These are phyloP conservation scores for Mucor velutinosus DNA, from an alignment of 371 early-diverging fungal genomes.

Conservation along the genomic window DNA sequence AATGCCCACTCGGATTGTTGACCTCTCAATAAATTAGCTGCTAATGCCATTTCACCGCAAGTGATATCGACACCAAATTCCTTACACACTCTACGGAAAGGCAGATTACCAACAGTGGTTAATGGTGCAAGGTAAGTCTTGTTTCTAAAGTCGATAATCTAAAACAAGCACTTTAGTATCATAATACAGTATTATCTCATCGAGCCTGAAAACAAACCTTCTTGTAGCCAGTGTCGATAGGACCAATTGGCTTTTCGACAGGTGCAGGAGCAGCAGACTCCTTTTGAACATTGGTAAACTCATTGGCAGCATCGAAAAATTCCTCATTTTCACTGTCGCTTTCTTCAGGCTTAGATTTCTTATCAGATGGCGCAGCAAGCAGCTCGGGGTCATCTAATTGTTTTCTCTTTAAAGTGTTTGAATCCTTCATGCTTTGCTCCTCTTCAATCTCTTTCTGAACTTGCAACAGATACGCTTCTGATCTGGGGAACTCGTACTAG, in stretches of 20 bases:
- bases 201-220: constrained; percentile 21
- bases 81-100: constrained; percentile 94
- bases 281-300: constrained; percentile 19
- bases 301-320: constrained; percentile 28
- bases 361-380: constrained; percentile 6
- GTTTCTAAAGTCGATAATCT: constrained; percentile 78
- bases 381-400: constrained; percentile 7
- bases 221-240: constrained; percentile 44
- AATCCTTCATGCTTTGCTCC: constrained; percentile 28
- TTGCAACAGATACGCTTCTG: constrained; percentile 42
- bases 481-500: constrained; percentile 52
- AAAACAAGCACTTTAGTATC: background rate
- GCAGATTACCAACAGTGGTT: constrained; percentile 88
- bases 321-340: constrained; percentile 19
- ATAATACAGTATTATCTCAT: too few species aligned
- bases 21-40: constrained; percentile 72
- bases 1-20: constrained; percentile 88
- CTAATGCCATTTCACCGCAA: constrained; percentile 96
- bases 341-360: constrained; percentile 16
- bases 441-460: constrained; percentile 43
- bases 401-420: constrained; percentile 31
- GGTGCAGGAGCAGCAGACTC: constrained; percentile 13
- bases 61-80: constrained; percentile 95
- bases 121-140: constrained; percentile 96
- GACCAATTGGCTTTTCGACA: constrained; percentile 39